Percentiles rank a stretch among this genome's conserved stretches.
These are phyloP conservation scores for Pyrrhoderma lamaoense DNA, from an alignment of 1,284 basidiomycete species.

Conservation along the genomic window DNA sequence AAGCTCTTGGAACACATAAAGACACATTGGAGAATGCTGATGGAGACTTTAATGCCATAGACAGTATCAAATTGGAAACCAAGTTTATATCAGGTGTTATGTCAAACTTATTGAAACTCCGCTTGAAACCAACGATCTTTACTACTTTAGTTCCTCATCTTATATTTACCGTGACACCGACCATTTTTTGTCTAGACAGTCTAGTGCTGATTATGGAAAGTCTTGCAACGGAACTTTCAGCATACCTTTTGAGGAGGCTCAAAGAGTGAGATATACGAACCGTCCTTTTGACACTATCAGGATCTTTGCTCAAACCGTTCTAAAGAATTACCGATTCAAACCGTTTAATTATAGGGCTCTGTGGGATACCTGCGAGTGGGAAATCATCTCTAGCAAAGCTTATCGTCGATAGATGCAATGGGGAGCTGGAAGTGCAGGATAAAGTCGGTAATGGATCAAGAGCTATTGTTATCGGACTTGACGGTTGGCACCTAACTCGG, in stretches of 20 bases:
- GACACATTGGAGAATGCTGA: conserved; percentile 23
- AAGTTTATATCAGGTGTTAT: too few relatives aligned
- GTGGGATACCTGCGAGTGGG: conserved; percentile 81
- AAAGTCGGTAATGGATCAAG: conserved; percentile 10
- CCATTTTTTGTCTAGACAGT: too few relatives aligned
- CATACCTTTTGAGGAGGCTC: conserved; percentile 8
- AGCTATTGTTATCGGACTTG: conserved; percentile 64
- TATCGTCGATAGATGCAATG: conserved; percentile 46
- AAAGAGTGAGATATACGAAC: conserved; percentile 12
- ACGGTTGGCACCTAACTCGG: conserved; percentile 80
- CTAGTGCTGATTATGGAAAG: conserved; percentile 5
- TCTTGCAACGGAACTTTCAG: conserved; percentile 3
- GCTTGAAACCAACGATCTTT: too few relatives aligned
- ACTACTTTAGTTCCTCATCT: too few relatives aligned
- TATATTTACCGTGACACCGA: too few relatives aligned
- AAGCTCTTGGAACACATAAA: conserved; percentile 31
- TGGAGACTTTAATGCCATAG: too few relatives aligned
- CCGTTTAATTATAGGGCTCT: conserved; percentile 69
- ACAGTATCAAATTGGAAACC: too few relatives aligned
- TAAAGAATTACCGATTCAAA: conserved; percentile 18
- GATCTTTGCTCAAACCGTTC: too few relatives aligned
- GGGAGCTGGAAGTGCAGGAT: conserved; percentile 12
- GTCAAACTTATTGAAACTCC: too few relatives aligned
- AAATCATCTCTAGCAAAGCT: conserved; percentile 67
- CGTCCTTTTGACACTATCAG: too few relatives aligned